A percentile compares a stretch with the other conserved stretches of the same genome.
These are phyloP conservation scores for Ceratobasidium sp. DNA, from an alignment of 1,284 basidiomycete genomes.

Conservation along the genomic window DNA sequence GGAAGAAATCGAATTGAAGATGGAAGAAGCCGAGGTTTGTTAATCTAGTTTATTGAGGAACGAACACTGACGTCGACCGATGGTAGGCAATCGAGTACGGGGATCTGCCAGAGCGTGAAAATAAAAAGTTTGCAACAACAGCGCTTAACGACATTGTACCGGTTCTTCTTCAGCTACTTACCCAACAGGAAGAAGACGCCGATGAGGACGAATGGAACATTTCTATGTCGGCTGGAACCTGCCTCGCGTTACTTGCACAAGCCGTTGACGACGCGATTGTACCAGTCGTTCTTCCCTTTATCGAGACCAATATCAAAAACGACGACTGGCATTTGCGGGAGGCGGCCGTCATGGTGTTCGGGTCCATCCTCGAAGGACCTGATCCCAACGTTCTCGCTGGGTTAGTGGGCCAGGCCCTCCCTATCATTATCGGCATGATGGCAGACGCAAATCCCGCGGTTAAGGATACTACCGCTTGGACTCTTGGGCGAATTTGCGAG, in stretches of 20 bases:
- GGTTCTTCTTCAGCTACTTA: constrained; percentile 89
- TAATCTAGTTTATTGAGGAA: constrained; percentile 43
- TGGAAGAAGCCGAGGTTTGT: constrained; percentile 89
- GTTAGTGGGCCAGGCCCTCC: constrained; percentile 94
- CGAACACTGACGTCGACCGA: constrained; percentile 38
- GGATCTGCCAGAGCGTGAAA: constrained; percentile 90
- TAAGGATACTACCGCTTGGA: constrained; percentile 99
- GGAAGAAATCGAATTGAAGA: constrained; percentile 94
- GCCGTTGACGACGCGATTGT: constrained; percentile 95
- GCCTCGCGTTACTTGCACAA: constrained; percentile 88
- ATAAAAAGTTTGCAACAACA: constrained; percentile 93
- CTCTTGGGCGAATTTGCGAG: constrained; percentile 95
- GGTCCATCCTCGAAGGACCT: constrained; percentile 96
- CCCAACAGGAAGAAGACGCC: constrained; percentile 95
- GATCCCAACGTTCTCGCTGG: constrained; percentile 89
- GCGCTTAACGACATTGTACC: constrained; percentile 96
- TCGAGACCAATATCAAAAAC: constrained; percentile 94
- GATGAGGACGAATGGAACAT: constrained; percentile 99
- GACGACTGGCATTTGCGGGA: constrained; percentile 96
- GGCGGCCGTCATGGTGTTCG: constrained; percentile 98
- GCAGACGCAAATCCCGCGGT: constrained; percentile 87
- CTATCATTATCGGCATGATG: constrained; percentile 97
- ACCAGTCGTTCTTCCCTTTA: constrained; percentile 95
- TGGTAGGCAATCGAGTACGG: constrained; percentile 88
- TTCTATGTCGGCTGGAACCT: constrained; percentile 97